Conservation (phyloP, 176 grass and related monocot genomes). For the Aegilops sharonensis region DNA sequence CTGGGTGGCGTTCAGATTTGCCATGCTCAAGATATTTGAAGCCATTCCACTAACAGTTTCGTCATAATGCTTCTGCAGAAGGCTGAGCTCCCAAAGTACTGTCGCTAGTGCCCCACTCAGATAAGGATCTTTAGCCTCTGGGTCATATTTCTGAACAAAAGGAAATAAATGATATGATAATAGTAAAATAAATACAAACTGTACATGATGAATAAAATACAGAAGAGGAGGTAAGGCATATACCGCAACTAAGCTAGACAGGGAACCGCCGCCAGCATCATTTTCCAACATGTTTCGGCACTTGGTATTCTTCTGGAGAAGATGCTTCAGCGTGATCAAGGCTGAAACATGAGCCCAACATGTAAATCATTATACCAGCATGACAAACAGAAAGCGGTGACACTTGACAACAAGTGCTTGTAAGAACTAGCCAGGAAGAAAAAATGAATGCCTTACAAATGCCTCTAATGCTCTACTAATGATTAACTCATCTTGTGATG, state of each 20-base stretch:
- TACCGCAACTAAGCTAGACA: slow-evolving; percentile 88
- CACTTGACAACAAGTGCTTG: neutral
- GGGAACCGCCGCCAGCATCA: slow-evolving; percentile 86
- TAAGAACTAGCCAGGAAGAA: neutral
- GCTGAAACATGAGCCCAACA: slow-evolving; percentile 47
- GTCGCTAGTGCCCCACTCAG: slow-evolving; percentile 91
- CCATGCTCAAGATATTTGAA: slow-evolving; percentile 72
- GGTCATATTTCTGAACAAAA: slow-evolving; percentile 84
- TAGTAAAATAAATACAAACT: slow-evolving; percentile 22
- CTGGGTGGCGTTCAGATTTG: slow-evolving; percentile 64
- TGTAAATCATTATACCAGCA: neutral
- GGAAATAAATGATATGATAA: neutral
- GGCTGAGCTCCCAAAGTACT: slow-evolving; percentile 91
- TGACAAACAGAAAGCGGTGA: neutral
- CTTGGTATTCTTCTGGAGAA: slow-evolving; percentile 85
- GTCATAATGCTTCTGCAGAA: slow-evolving; percentile 86
- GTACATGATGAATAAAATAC: neutral
- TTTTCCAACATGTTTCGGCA: slow-evolving; percentile 93
- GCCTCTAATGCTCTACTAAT: neutral
- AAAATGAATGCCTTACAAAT: neutral
- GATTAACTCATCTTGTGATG: neutral
- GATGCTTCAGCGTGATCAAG: slow-evolving; percentile 84
- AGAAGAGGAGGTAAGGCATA: slow-evolving; percentile 23
- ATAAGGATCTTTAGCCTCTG: slow-evolving; percentile 83
- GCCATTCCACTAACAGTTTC: slow-evolving; percentile 62